Conservation (phyloP, 108 stramenopile genomes). For the Cyclotella distinguenda region DNA sequence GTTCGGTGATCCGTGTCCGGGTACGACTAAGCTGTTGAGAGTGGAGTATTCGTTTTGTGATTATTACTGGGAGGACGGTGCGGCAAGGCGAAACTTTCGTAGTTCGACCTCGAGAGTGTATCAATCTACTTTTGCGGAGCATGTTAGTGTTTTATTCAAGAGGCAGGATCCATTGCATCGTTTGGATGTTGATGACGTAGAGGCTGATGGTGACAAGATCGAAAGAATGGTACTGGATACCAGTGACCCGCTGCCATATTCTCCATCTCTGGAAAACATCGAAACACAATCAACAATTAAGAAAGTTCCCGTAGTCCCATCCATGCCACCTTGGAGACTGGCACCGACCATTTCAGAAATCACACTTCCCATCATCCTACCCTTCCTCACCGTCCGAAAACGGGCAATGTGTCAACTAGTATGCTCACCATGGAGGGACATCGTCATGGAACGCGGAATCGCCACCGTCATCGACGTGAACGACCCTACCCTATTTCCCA, state of each 20-base stretch:
- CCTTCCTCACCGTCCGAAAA: conserved; percentile 48
- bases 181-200: background rate
- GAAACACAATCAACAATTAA: background rate
- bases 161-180: conserved; percentile 34
- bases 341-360: conserved; percentile 50
- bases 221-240: no score
- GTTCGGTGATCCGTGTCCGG: conserved; percentile 78
- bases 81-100: background rate
- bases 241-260: no score
- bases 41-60: conserved; percentile 46
- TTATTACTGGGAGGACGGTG: conserved; percentile 13
- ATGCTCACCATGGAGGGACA: conserved; percentile 49
- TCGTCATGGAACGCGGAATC: conserved; percentile 52
- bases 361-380: conserved; percentile 54
- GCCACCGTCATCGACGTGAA: conserved; percentile 53
- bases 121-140: conserved; percentile 59
- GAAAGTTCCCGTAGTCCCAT: no score
- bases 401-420: conserved; percentile 53
- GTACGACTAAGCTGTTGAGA: conserved; percentile 55
- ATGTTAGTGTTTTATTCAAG: conserved; percentile 52
- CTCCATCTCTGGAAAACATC: background rate
- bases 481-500: conserved; percentile 37
- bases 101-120: conserved; percentile 44
- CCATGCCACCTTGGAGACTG: no score
- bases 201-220: background rate